Conservation (phyloP, 768 basidiomycete genomes). For the Exsudoporus frostii region DNA sequence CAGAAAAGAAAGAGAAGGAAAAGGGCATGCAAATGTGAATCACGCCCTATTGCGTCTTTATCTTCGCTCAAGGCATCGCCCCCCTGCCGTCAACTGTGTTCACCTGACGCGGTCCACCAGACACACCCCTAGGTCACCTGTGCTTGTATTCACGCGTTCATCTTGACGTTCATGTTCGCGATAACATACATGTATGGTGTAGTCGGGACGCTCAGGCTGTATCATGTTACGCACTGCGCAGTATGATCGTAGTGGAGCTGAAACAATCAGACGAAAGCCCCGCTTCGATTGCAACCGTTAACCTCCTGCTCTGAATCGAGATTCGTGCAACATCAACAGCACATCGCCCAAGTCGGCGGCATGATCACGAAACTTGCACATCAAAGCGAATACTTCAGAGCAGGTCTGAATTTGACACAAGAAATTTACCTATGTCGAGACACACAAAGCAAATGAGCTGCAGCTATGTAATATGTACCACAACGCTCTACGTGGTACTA, state of each 20-base stretch:
- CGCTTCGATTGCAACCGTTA: too few relatives aligned
- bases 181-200: neutral
- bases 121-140: constrained; percentile 13
- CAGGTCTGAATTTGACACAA: too few relatives aligned
- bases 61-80: constrained; percentile 13
- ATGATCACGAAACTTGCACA: too few relatives aligned
- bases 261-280: too few relatives aligned
- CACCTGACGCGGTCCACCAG: constrained; percentile 16
- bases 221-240: neutral
- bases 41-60: constrained; percentile 7
- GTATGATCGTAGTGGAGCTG: neutral
- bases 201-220: neutral
- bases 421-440: too few relatives aligned
- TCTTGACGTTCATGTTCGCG: neutral
- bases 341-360: too few relatives aligned
- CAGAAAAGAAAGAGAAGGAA: neutral
- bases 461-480: too few relatives aligned
- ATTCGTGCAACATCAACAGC: too few relatives aligned
- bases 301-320: too few relatives aligned
- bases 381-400: too few relatives aligned
- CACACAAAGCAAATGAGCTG: too few relatives aligned
- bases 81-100: constrained; percentile 7
- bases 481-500: too few relatives aligned
- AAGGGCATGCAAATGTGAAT: neutral
- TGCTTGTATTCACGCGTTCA: constrained; percentile 1